Base-by-base conservation (phyloP, 257 asterid species). In the Nicotiana tabacum region DNA sequence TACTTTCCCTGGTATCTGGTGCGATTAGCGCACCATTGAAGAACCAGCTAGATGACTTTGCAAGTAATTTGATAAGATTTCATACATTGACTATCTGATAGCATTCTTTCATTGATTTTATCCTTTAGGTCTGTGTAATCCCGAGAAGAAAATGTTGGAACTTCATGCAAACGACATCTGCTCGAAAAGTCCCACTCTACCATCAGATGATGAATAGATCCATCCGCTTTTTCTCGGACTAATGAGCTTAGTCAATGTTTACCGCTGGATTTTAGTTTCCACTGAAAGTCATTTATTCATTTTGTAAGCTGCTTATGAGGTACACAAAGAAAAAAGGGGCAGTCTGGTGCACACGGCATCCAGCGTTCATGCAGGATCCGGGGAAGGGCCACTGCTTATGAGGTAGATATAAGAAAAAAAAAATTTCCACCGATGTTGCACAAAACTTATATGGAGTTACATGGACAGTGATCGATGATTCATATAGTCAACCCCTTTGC, bases 141-240 rank as follows among this genome's bases (percentile, higher is more conserved):
- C 99, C 0, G 99, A 95, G 91, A 92, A 91, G 89, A 94, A 86
- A 89, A 89, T 95, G 94, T 81, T 94, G 92, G 97, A 94, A 88
- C 99, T 92, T 85, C 99, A 95, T 32, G 87, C 79, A 43, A 85
- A 62, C 77, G 97, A 89, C 17, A 84, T 86, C 33, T 95, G 99
- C 87, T 92, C 97, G 2, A 95, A 94, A 86, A 93, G 98, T 86
- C 85, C 98, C 4, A 95, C 97, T 64, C 84, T 90, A 79, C 91
- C 93, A 16, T 74, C 95, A 0, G 94, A 91, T 24, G 97, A 91
- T 51, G 93, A 90, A 6, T 56, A 56, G 61, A 56, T 5, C 61
- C 5, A 56, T 16, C 24, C 5, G 24, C 0, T 56, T 56, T 55
- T 5, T 16, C 17, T 15, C 61, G 17, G 24, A 6, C 61, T 56